Evolutionary conservation across 768 basidiomycete genomes (phyloP).

Genomic region (Suillus brevipes): DNA sequence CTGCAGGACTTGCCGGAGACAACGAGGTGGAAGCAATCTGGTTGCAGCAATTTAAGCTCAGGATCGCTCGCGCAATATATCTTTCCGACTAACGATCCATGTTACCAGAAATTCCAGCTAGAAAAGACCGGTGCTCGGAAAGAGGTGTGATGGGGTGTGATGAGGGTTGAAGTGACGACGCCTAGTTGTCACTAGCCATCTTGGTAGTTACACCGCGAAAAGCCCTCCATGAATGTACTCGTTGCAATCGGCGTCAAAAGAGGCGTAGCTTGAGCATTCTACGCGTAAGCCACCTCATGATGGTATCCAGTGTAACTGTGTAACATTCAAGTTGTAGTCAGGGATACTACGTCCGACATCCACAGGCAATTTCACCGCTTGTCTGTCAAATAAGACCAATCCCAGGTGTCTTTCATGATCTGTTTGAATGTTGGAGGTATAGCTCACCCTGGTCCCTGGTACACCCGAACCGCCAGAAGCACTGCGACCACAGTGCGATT

Average conservation of each 20-base stretch:
- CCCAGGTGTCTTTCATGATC: constrained; percentile 41
- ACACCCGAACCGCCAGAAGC: background rate
- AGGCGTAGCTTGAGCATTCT: background rate
- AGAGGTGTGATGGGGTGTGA: background rate
- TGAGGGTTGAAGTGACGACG: background rate
- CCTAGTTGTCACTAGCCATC: background rate
- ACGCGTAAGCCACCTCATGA: constrained; percentile 10
- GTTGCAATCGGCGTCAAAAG: background rate
- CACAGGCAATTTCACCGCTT: constrained; percentile 44
- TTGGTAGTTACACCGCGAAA: background rate
- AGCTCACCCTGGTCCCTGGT: too few species aligned
- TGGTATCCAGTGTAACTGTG: constrained; percentile 31
- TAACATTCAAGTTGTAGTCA: constrained; percentile 24
- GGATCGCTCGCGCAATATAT: background rate
- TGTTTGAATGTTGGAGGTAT: background rate
- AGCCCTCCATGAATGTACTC: background rate
- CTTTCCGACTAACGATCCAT: background rate
- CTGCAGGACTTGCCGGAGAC: background rate
- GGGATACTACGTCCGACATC: constrained; percentile 29
- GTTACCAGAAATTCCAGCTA: background rate
- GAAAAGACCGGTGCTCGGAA: background rate
- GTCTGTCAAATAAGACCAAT: constrained; percentile 47
- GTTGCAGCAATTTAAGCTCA: background rate
- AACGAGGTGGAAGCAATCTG: background rate
- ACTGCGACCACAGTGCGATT: background rate